Evolutionary conservation across 208 protist genomes (phyloP).

Genomic region (Phytomonas sp.): DNA sequence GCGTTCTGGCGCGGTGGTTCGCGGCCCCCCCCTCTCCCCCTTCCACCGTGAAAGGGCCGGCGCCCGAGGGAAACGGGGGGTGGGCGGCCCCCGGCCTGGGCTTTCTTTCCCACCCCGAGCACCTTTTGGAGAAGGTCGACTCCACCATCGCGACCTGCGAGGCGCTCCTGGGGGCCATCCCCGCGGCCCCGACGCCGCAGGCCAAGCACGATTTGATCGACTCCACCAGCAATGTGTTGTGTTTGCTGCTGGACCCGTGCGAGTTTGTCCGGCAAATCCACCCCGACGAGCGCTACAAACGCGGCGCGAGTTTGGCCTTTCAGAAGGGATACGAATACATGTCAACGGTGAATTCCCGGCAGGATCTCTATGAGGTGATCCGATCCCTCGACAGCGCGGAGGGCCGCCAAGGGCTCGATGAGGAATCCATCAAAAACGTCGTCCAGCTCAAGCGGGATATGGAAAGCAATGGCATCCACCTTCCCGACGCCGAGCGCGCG

Average conservation of each 20-base stretch:
- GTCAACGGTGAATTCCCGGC: constrained; percentile 84
- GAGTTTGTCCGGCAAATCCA: constrained; percentile 90
- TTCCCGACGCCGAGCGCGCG: constrained; percentile 60
- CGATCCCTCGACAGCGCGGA: constrained; percentile 60
- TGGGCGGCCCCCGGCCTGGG: constrained; percentile 62
- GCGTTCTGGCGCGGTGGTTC: background rate
- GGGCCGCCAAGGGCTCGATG: constrained; percentile 49
- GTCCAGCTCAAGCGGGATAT: constrained; percentile 86
- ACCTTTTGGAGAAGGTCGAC: constrained; percentile 56
- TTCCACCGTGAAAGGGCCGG: too few species aligned
- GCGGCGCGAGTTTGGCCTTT: constrained; percentile 68
- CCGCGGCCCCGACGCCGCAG: constrained; percentile 47
- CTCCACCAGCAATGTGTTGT: constrained; percentile 87
- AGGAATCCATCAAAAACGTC: constrained; percentile 85
- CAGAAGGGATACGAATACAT: constrained; percentile 86
- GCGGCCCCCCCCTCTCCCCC: background rate
- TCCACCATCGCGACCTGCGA: constrained; percentile 68
- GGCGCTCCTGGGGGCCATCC: constrained; percentile 64
- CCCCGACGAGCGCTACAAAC: constrained; percentile 78
- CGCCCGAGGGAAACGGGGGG: too few species aligned
- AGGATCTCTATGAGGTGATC: constrained; percentile 82
- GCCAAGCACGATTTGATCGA: constrained; percentile 88
- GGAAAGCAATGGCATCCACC: constrained; percentile 90
- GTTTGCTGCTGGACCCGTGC: constrained; percentile 86
- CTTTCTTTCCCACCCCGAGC: constrained; percentile 58